phyloP scores from a whole-genome alignment of 179 eudicot species.

The Amaranthus tricolor region DNA sequence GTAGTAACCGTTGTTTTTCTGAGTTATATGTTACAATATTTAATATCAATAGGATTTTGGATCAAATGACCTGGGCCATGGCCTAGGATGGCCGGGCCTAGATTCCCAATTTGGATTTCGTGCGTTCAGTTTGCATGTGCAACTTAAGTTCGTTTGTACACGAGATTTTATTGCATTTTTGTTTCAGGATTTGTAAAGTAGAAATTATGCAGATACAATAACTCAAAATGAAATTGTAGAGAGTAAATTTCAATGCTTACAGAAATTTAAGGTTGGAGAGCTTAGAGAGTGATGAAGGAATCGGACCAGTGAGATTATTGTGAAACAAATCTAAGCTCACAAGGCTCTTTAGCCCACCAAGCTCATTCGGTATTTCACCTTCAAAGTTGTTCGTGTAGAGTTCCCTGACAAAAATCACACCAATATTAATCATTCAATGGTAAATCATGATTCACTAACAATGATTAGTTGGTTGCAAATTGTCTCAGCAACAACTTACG shows the following conservation, averaged over 20 bases:
- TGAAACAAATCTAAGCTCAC: constrained; percentile 64
- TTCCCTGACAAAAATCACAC: constrained; percentile 40
- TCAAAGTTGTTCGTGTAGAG: constrained; percentile 65
- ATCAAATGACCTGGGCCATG: no score
- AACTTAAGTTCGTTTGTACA: neutral
- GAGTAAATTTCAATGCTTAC: constrained; percentile 33
- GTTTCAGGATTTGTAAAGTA: neutral
- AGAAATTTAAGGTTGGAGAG: constrained; percentile 61
- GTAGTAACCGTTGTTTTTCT: no score
- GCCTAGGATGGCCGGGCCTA: no score
- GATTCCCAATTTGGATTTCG: neutral
- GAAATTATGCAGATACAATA: neutral
- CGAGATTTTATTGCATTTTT: neutral
- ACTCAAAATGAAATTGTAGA: neutral
- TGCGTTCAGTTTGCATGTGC: no score
- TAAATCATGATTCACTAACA: neutral
- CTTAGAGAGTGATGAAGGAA: constrained; percentile 56
- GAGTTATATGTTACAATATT: no score
- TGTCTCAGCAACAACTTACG: constrained; percentile 3
- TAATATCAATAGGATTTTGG: no score
- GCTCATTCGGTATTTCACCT: constrained; percentile 60
- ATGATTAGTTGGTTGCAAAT: constrained; percentile 16
- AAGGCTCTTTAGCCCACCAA: constrained; percentile 66
- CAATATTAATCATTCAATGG: neutral
- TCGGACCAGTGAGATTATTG: constrained; percentile 63